A percentile compares a stretch with the other conserved stretches of the same genome.
phyloP scores from a whole-genome alignment of 1,284 basidiomycete genomes.

The Moesziomyces sp. region DNA sequence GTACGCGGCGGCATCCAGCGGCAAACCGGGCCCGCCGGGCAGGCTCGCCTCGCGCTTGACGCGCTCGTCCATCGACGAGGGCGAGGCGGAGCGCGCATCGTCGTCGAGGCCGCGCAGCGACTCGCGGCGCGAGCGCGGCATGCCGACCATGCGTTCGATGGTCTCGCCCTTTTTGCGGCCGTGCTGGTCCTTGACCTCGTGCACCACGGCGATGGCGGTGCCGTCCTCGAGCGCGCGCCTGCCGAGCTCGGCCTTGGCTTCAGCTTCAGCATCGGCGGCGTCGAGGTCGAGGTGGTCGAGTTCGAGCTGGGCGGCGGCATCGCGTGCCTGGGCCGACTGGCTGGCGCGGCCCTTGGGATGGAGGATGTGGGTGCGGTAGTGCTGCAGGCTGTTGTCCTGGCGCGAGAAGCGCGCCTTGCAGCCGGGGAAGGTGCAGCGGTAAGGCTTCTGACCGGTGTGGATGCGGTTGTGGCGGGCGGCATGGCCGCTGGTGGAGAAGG shows the following conservation, averaged over 20 bases:
- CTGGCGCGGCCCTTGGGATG: conserved; percentile 58
- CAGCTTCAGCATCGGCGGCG: conserved; percentile 47
- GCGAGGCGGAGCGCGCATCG: conserved; percentile 38
- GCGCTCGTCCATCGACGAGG: conserved; percentile 33
- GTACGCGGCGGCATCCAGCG: conserved; percentile 19
- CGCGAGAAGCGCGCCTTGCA: conserved; percentile 67
- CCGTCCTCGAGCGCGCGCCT: conserved; percentile 60
- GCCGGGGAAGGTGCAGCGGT: conserved; percentile 65
- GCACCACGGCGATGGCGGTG: conserved; percentile 63
- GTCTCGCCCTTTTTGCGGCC: conserved; percentile 58
- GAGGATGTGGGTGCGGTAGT: conserved; percentile 65
- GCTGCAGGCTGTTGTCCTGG: conserved; percentile 67
- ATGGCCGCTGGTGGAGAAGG: conserved; percentile 84
- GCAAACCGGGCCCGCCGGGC: conserved; percentile 30
- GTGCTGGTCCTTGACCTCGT: conserved; percentile 56
- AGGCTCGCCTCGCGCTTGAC: conserved; percentile 38
- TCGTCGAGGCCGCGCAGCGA: conserved; percentile 42
- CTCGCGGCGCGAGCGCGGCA: conserved; percentile 47
- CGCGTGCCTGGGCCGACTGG: conserved; percentile 41
- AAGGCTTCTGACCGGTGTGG: conserved; percentile 73
- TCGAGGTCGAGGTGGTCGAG: conserved; percentile 40
- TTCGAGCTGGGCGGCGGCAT: conserved; percentile 41
- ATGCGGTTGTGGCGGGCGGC: conserved; percentile 81
- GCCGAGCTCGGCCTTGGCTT: conserved; percentile 55
- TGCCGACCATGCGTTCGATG: conserved; percentile 57